Conservation (phyloP, 2,329 filamentous ascomycete species). For the Cytospora piceicola region DNA sequence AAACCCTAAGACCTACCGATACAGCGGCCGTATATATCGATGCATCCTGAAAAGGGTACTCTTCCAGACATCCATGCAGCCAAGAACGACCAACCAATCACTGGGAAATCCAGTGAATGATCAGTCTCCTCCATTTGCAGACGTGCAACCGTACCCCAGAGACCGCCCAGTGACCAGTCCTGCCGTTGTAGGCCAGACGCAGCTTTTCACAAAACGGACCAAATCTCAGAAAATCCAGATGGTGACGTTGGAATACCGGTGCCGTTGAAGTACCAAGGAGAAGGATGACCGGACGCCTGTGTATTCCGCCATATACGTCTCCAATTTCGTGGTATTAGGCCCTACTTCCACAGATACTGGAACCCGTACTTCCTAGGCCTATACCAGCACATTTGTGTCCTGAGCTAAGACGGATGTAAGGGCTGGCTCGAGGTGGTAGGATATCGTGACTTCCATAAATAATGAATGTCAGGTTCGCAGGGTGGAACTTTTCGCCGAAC, state of each 20-base stretch:
- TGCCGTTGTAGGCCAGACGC: neutral
- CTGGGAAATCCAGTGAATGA: neutral
- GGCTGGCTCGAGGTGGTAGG: neutral
- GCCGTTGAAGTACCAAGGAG: too few relatives aligned
- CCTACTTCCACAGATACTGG: neutral
- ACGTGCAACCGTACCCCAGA: neutral
- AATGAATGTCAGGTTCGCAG: neutral
- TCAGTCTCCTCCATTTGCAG: neutral
- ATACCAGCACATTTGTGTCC: neutral
- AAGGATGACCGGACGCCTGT: too few relatives aligned
- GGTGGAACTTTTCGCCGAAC: neutral
- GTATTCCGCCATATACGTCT: neutral
- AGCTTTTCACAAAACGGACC: neutral
- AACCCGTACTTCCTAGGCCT: neutral
- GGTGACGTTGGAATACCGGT: neutral
- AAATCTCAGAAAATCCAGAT: neutral
- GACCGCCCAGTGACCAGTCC: neutral
- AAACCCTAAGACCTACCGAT: neutral
- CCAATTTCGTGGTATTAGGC: neutral
- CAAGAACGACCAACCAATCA: neutral
- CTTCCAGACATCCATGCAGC: neutral
- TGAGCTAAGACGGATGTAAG: neutral
- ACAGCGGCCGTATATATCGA: neutral
- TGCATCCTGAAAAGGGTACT: neutral
- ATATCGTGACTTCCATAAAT: neutral